Conservation (phyloP, 2,329 filamentous ascomycete genomes). For the Metarhizium rileyi region DNA sequence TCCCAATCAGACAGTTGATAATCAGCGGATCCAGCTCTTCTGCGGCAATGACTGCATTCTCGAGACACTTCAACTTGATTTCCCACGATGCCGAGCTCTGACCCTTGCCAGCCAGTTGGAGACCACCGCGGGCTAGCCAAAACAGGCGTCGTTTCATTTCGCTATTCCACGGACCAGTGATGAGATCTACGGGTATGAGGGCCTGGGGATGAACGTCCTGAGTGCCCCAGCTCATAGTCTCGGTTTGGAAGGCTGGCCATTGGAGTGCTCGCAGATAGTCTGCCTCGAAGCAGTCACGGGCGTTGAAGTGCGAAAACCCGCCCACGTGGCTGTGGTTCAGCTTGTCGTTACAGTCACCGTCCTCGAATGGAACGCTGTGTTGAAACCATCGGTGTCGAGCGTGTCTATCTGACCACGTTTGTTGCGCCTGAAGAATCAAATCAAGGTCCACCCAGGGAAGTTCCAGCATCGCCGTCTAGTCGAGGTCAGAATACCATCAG, state of each 20-base stretch:
- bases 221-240: constrained; percentile 13
- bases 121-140: constrained; percentile 34
- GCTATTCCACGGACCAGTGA: constrained; percentile 33
- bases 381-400: constrained; percentile 24
- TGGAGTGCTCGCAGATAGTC: constrained; percentile 22
- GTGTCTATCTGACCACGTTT: constrained; percentile 34
- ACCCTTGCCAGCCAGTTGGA: constrained; percentile 17
- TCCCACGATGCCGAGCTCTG: constrained; percentile 30
- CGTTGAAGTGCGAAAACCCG: constrained; percentile 20
- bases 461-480: constrained; percentile 32
- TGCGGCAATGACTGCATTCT: constrained; percentile 22
- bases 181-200: constrained; percentile 29
- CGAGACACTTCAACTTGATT: constrained; percentile 25
- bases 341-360: neutral
- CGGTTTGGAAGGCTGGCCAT: constrained; percentile 14
- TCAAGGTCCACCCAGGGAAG: constrained; percentile 35
- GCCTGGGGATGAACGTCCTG: constrained; percentile 29
- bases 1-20: constrained; percentile 21
- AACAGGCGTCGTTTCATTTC: constrained; percentile 31
- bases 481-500: neutral
- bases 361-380: constrained; percentile 16
- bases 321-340: constrained; percentile 14
- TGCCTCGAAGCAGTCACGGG: constrained; percentile 25
- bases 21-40: constrained; percentile 19
- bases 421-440: constrained; percentile 37